Evolutionary conservation across 2,329 filamentous ascomycete genomes (phyloP), one percentile per base, ranked within the genome.

Genomic region (Zasmidium citrigriseum): DNA sequence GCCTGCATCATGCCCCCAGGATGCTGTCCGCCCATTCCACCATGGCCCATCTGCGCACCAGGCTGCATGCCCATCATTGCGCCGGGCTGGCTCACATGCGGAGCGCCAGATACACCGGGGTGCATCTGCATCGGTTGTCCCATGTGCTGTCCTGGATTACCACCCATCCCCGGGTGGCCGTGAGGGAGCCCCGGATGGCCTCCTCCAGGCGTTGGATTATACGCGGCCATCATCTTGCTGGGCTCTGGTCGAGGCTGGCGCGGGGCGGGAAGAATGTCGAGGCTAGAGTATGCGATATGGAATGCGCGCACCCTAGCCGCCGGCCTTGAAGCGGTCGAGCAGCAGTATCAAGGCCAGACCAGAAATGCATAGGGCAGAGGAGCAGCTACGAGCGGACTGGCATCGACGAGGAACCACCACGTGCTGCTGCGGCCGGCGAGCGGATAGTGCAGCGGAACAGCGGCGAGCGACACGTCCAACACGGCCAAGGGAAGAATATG

Each of bases 11-110:
- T 73, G 23, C 67, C 70, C 25, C 68, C 69, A 38, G 70, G 70
- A 56, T 71, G 68, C 55, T 70, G 68, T 52, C 62, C 67, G 16
- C 63, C 66, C 67, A 71, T 70, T 11, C 60, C 66, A 20, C 66
- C 63, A 49, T 61, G 60, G n/a, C 78, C 81, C 58, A 84, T 84
- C 64, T 77, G 79, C 54, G 80, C 82, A 61, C 88, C 85, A 25
- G 87, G 88, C 63, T 89, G 88, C 86, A 93, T 90, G 58, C 84
- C 87, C 88, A 93, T 91, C 82, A 92, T 84, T 57, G 86, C 83
- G 24, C 82, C 82, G 49, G 83, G 84, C 68, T 89, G 87, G 72
- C 86, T 90, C 64, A 90, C 87, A 72, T 90, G 88, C 51, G 84
- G 83, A 20, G 89, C 88, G 34, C 85, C 88, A 58, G 89, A 89